Evolutionary conservation across 176 grass and related monocot species (phyloP).

Genomic region (Thinopyrum elongatum): DNA sequence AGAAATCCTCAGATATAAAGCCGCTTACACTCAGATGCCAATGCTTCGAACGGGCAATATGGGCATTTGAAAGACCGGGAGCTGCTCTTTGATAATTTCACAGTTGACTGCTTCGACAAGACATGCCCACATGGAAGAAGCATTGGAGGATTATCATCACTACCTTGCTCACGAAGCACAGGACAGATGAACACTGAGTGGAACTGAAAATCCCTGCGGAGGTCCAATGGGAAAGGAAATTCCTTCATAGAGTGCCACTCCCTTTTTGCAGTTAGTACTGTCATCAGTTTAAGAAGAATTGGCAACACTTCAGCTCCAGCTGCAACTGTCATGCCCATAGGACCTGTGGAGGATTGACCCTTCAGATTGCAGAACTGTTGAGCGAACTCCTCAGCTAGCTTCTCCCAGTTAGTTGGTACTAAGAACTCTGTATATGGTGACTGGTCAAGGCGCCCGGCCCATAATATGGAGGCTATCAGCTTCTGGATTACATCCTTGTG

Average conservation of each 20-base stretch:
- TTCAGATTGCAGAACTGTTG: constrained; percentile 36
- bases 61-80: constrained; percentile 42
- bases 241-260: constrained; percentile 45
- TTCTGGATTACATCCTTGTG: constrained; percentile 33
- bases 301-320: constrained; percentile 39
- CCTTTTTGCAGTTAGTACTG: constrained; percentile 25
- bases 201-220: constrained; percentile 39
- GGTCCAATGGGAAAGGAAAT: constrained; percentile 40
- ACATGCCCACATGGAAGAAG: constrained; percentile 52
- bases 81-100: constrained; percentile 34
- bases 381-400: constrained; percentile 20
- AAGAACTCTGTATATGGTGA: constrained; percentile 44
- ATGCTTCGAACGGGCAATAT: constrained; percentile 28
- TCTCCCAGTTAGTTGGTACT: constrained; percentile 29
- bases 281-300: constrained; percentile 37
- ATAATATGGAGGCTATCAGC: constrained; percentile 39
- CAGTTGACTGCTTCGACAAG: constrained; percentile 40
- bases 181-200: constrained; percentile 47
- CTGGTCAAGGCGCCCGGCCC: constrained; percentile 33
- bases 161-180: constrained; percentile 41
- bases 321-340: constrained; percentile 16
- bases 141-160: constrained; percentile 46
- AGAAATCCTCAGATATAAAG: constrained; percentile 36
- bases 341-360: constrained; percentile 30
- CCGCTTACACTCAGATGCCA: constrained; percentile 25